A percentile compares a stretch with the other conserved stretches of the same genome.
Conservation (phyloP, 169 alveolate genomes). For the Toxoplasma gondii region DNA sequence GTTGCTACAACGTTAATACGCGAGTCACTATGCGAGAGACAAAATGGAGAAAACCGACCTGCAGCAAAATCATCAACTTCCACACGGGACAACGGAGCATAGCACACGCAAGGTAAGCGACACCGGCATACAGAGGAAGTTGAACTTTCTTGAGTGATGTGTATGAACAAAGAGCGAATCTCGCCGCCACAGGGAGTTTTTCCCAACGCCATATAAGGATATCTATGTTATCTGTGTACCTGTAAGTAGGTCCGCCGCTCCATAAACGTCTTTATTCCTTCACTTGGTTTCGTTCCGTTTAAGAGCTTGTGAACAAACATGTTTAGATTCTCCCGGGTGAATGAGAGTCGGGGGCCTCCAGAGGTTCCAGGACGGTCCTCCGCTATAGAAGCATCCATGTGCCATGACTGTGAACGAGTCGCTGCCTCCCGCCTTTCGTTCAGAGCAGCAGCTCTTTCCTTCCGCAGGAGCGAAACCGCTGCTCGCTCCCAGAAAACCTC, state of each 20-base stretch:
- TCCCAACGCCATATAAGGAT: too few relatives aligned
- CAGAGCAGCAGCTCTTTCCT: background rate
- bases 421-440: background rate
- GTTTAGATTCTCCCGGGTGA: constrained; percentile 58
- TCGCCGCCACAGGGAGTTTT: too few relatives aligned
- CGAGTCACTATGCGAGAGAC: too few relatives aligned
- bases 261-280: constrained; percentile 65
- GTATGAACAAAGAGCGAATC: too few relatives aligned
- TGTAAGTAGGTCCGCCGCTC: constrained; percentile 60
- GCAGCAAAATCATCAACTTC: too few relatives aligned
- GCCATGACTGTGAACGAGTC: background rate
- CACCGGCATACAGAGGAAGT: too few relatives aligned
- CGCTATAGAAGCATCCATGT: background rate
- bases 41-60: too few relatives aligned
- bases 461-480: background rate
- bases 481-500: constrained; percentile 67
- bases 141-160: too few relatives aligned
- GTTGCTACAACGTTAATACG: too few relatives aligned
- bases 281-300: constrained; percentile 50
- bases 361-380: background rate
- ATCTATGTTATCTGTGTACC: background rate
- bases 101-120: too few relatives aligned
- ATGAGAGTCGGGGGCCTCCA: background rate
- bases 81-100: too few relatives aligned
- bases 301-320: constrained; percentile 39